Percentiles rank a stretch among this genome's conserved stretches.
Conservation (phyloP, 805 yeast genomes). For the Hemisphaericaspora nanyangensis region DNA sequence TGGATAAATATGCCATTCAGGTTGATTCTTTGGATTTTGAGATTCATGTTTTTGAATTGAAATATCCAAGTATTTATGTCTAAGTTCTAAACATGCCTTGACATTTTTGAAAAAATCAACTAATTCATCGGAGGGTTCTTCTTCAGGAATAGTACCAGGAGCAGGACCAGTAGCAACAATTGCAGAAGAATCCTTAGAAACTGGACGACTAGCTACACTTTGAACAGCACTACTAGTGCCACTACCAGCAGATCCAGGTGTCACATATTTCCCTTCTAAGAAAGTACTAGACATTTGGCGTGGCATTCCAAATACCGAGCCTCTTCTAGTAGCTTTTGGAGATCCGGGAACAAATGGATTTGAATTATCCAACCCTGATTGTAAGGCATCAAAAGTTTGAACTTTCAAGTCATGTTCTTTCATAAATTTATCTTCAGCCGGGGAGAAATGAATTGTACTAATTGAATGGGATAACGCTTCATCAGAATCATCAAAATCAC, state of each 20-base stretch:
- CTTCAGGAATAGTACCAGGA: constrained; percentile 39
- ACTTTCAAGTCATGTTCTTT: constrained; percentile 66
- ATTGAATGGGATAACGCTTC: constrained; percentile 26
- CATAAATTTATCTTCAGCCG: constrained; percentile 60
- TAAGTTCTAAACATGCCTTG: constrained; percentile 61
- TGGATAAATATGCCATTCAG: constrained; percentile 81
- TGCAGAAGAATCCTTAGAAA: too few relatives aligned
- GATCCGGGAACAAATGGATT: constrained; percentile 3
- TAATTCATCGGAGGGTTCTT: constrained; percentile 65
- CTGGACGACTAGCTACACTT: constrained; percentile 1
- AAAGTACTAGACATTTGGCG: constrained; percentile 5
- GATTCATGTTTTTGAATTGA: constrained; percentile 65
- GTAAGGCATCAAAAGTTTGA: constrained; percentile 52
- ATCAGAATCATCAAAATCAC: constrained; percentile 17
- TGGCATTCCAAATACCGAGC: constrained; percentile 39
- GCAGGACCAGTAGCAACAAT: too few relatives aligned
- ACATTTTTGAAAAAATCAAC: constrained; percentile 61
- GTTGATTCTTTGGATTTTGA: constrained; percentile 80
- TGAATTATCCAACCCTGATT: constrained; percentile 2
- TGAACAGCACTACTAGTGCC: constrained; percentile 3
- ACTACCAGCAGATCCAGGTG: not conserved
- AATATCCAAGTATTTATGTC: constrained; percentile 68
- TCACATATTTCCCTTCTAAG: not conserved
- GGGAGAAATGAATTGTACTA: constrained; percentile 55
- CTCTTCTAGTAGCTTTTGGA: constrained; percentile 21